These are phyloP conservation scores for Neurospora discreta DNA, from an alignment of 495 filamentous ascomycete genomes.

Conservation along the genomic window DNA sequence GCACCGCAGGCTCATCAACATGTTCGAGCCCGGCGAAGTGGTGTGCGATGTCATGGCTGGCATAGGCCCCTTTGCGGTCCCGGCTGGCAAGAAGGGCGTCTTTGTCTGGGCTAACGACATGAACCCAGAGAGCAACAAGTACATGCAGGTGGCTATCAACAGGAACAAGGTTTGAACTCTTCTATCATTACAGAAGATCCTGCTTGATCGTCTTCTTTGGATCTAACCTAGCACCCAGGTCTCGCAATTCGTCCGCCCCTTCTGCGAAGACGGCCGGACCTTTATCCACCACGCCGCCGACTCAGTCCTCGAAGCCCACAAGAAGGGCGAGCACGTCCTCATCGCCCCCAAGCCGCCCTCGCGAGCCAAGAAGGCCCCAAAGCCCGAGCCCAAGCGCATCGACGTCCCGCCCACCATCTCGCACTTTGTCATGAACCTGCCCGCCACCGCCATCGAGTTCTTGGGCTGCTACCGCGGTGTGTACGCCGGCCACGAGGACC, in stretches of 20 bases:
- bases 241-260: conserved; percentile 58
- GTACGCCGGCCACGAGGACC: conserved; percentile 53
- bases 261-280: conserved; percentile 64
- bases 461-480: conserved; percentile 74
- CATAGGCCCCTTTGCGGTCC: conserved; percentile 89
- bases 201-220: not conserved
- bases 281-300: conserved; percentile 66
- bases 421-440: conserved; percentile 97
- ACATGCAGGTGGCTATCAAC: conserved; percentile 55
- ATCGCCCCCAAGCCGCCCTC: conserved; percentile 30
- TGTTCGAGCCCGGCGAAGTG: conserved; percentile 75
- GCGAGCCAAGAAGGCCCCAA: conserved; percentile 19
- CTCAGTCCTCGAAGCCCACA: conserved; percentile 43
- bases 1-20: conserved; percentile 65
- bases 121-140: conserved; percentile 75
- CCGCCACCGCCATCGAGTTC: conserved; percentile 77
- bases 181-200: not conserved
- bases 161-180: conserved; percentile 57
- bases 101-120: conserved; percentile 97
- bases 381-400: conserved; percentile 30
- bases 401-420: conserved; percentile 58
- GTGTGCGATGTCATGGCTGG: conserved; percentile 98
- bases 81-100: conserved; percentile 78
- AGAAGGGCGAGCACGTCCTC: conserved; percentile 35
- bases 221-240: conserved; percentile 36